Percentiles rank a stretch among this genome's conserved stretches.
Evolutionary conservation across 208 protist species (phyloP).

Genomic region (Leishmania turanica): DNA sequence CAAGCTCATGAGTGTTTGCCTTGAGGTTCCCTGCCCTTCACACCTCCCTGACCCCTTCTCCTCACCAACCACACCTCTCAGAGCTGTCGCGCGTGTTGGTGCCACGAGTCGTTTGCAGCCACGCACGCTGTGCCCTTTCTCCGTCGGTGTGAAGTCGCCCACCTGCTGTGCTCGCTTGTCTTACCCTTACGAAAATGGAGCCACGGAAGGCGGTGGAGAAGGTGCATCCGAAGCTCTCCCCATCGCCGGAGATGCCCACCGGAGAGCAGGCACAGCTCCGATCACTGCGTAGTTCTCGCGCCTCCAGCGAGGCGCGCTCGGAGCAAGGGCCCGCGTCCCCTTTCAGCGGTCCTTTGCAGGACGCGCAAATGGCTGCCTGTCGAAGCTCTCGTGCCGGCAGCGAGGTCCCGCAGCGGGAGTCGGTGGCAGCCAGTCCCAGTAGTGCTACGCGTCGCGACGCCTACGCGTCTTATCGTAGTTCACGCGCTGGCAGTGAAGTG

Average conservation of each 20-base stretch:
- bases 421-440: conserved; percentile 12
- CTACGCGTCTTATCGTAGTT: conserved; percentile 31
- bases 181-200: conserved; percentile 14
- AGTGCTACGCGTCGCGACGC: conserved; percentile 9
- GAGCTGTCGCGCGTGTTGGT: background rate
- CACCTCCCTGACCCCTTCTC: background rate
- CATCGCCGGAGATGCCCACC: conserved; percentile 42
- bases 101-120: background rate
- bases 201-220: conserved; percentile 26
- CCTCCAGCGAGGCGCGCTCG: conserved; percentile 52
- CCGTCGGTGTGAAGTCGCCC: no score
- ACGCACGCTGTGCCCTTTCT: background rate
- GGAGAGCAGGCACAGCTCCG: conserved; percentile 22
- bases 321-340: conserved; percentile 25
- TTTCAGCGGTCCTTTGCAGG: conserved; percentile 12
- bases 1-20: background rate
- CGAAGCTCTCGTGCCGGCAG: conserved; percentile 49
- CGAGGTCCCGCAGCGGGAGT: conserved; percentile 48
- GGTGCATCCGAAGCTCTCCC: conserved; percentile 35
- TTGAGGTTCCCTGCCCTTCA: background rate
- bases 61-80: background rate
- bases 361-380: conserved; percentile 41
- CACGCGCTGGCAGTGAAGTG: conserved; percentile 52
- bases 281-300: conserved; percentile 39
- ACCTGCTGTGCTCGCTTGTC: background rate